Evolutionary conservation across 192 early-diverging fungal species (phyloP), one percentile per base, ranked within the genome.

Genomic region (Dispira simplex): DNA sequence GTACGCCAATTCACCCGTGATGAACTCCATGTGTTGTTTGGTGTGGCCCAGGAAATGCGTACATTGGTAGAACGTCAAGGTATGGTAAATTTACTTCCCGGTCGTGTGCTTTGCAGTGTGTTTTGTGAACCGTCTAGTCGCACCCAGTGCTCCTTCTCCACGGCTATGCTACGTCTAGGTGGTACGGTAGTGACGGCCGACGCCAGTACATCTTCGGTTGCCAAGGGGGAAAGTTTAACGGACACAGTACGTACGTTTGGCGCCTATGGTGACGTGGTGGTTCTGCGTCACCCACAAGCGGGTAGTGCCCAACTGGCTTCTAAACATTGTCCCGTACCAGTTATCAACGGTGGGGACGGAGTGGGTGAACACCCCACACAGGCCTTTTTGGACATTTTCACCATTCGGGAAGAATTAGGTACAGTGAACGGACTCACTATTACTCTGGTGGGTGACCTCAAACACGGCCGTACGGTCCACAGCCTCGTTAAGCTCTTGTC

Each of bases 391-490:
- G 96, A 99, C 70, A 79, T 87, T 16, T 96, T 90, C 67, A 95
- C 90, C n/a, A 93, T 95, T 66, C 79, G 86, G 72, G 86, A 90
- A 80, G 95, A 96, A 73, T 79, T 98, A 16, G 93, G 93, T 58
- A 94, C 92, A 28, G 90, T 96, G 52, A 96, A 96, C 74, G 93
- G 93, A 11, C 76, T 99, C 55, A 94, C 90, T 12, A 85, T 99
- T 60, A 95, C 92, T 11, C 69, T 99, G 66, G 91, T 99, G 56
- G 96, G 94, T 59, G 96, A 97, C 70, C 81, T 97, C 67, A 93
- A 94, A 80, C 90, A 99, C 73, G 96, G 93, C 52, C 86, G 96
- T 70, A 99, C 96, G 0, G 94, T 97, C 21, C 96, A 99, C 85
- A 90, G 86, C 56, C 80, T 99, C 23, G 93, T 94, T 43, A 83